Base-by-base conservation (phyloP, 1,139 yeast species). In the Kazachstania sp. region DNA sequence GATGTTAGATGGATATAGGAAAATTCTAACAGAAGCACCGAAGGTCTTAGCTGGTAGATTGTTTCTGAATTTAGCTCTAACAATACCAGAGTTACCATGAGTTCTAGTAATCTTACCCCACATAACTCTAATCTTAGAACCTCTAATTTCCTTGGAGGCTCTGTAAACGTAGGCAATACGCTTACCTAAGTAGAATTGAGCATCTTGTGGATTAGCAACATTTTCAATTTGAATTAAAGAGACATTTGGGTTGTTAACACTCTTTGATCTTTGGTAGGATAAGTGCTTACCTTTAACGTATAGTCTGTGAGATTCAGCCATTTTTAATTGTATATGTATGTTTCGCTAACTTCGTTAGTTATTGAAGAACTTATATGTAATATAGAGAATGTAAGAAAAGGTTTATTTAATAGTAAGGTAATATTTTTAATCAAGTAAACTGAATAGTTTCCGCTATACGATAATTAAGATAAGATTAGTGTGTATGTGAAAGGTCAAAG, bases 241-340 rank as follows among this genome's bases (percentile, higher is more conserved):
- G 69, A 85, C 86, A 80, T 86, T 85, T 74, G 97, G 97, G 94
- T 92, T 86, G 84, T 85, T 87, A 71, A 84, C 87, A 77, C 82
- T 83, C 88, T 90, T 92, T 68, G 97, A 88, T 81, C 98, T 94
- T 82, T 92, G 97, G 95, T 90, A 92, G 68, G 97, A 90, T 73
- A 92, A 74, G 85, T 92, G 97, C 83, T 90, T 90, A 78, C 97
- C 98, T 84, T 90, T 92, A 78, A 92, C 97, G 95, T 92, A 92
- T 79, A 92, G 79, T 86, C 95, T 86, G 80, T 87, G 95, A 73
- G 95, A 83, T 80, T 85, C 95, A 80, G 95, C 90, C 95, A 86
- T 86, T 77, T 71, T 72, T 57, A n/a, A n/a, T 34, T n/a, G 7
- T 4, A 19, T 37, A 38, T 43, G 30, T 18, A 18, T 38, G 15